Percentiles rank a stretch among this genome's conserved stretches.
Evolutionary conservation across 208 protist genomes (phyloP).

Genomic region (Crithidia fasciculata): DNA sequence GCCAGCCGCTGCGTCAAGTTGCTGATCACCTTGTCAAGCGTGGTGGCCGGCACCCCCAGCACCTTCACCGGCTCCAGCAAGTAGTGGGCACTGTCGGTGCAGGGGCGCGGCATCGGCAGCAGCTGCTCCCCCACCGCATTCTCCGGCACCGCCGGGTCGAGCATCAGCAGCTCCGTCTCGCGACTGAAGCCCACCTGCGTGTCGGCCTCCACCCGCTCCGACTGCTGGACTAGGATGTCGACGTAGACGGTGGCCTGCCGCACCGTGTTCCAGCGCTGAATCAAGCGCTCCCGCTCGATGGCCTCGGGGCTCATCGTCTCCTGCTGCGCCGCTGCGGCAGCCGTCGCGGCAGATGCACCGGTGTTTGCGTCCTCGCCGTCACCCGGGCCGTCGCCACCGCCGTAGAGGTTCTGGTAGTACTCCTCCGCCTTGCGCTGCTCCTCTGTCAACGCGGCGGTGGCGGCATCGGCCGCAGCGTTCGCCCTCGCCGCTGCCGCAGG

Average conservation of each 20-base stretch:
- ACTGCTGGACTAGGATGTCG: constrained; percentile 82
- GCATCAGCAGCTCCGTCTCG: constrained; percentile 65
- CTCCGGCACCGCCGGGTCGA: constrained; percentile 57
- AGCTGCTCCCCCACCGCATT: constrained; percentile 38
- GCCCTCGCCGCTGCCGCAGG: too few species aligned
- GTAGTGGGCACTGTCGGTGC: constrained; percentile 46
- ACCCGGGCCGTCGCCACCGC: constrained; percentile 3
- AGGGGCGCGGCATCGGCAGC: constrained; percentile 55
- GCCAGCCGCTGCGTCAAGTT: constrained; percentile 19
- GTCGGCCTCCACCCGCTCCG: constrained; percentile 65
- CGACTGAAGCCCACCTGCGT: constrained; percentile 71
- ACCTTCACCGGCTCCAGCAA: constrained; percentile 52
- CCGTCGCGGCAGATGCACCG: too few species aligned
- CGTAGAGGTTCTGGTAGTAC: constrained; percentile 36
- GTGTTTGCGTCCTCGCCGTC: background rate
- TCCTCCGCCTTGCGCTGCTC: constrained; percentile 23
- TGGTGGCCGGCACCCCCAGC: constrained; percentile 15
- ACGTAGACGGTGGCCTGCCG: constrained; percentile 66
- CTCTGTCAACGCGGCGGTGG: constrained; percentile 13
- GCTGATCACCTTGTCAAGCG: constrained; percentile 15
- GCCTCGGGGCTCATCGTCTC: constrained; percentile 29
- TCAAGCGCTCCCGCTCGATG: constrained; percentile 57
- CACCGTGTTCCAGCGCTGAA: constrained; percentile 63
- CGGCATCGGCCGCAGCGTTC: background rate
- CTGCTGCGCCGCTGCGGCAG: constrained; percentile 4